Base-by-base conservation (phyloP, 1,284 basidiomycete species). In the Pseudomicrostroma phylloplanum region DNA sequence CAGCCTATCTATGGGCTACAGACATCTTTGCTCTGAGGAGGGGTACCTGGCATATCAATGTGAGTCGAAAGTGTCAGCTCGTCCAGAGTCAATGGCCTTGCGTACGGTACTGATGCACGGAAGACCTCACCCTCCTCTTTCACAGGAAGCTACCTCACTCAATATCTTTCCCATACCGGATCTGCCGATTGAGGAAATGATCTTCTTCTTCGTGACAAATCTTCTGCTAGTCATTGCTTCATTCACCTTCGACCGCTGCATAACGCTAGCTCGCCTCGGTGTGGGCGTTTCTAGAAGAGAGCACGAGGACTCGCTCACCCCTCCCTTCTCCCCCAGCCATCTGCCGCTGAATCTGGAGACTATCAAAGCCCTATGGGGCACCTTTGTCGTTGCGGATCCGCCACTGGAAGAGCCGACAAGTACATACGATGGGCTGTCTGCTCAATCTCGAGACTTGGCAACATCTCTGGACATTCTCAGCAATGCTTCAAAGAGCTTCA, bases 171-270 rank as follows among this genome's bases (percentile, higher is more conserved):
- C 72, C 11, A 57, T 70, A 30, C 68, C 69, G 11, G 71, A 76
- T 48, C 59, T 77, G 43, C 75, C 74, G 4, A 61, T 77, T n/a
- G 75, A 77, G 57, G 75, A 77, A 59, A 67, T 68, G 58, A 54
- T 69, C 48, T 77, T 77, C 66, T 77, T 77, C 66, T 48, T 72
- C n/a, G 69, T 73, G 51, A 77, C 74, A 55, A 77, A 77, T 59
- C 42, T 69, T 42, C 66, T 77, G 46, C 68, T 77, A 9, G 64
- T 76, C 40, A 67, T 65, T 55, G 75, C 74, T 11, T 73, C 68
- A 58, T 73, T 72, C 60, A 67, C 74, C 3, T 74, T 77, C 56
- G 74, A 77, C 60, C 69, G 72, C 36, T 69, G 68, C 55, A 66
- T 71, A 13, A 72, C 70, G 55, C 69, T 75, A 56, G 65, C 65